These are phyloP conservation scores for Thalassiosira livingstoniorum DNA, from an alignment of 352 stramenopile species.

Conservation along the genomic window DNA sequence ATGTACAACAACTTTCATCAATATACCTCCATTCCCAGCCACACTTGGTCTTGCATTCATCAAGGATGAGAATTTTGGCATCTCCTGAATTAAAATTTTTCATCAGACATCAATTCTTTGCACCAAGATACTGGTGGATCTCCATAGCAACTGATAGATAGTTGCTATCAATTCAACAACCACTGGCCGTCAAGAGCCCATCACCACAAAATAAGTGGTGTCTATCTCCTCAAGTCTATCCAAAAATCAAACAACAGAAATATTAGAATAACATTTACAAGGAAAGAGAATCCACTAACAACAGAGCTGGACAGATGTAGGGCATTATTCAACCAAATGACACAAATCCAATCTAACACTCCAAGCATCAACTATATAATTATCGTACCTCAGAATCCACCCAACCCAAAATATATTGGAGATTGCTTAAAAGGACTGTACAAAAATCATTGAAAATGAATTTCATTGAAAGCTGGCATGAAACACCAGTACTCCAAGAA, in stretches of 20 bases:
- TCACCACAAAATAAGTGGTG: constrained; percentile 5
- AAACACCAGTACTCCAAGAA: constrained; percentile 41
- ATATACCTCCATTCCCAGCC: not conserved
- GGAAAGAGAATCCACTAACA: constrained; percentile 3
- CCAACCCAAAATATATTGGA: not conserved
- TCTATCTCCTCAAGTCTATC: constrained; percentile 9
- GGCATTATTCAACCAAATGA: constrained; percentile 6
- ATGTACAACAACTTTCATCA: constrained; percentile 2
- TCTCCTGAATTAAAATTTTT: constrained; percentile 19
- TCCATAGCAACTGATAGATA: constrained; percentile 28
- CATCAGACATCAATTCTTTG: constrained; percentile 5
- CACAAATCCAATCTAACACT: not conserved
- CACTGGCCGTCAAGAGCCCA: constrained; percentile 27
- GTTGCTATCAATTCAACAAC: constrained; percentile 30
- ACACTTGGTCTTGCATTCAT: constrained; percentile 15
- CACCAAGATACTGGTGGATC: constrained; percentile 14
- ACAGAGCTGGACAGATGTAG: constrained; percentile 4
- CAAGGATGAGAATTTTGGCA: constrained; percentile 15
- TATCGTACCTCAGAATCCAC: not conserved
- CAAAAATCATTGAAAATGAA: constrained; percentile 15
- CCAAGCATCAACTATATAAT: too few relatives aligned
- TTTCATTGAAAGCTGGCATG: constrained; percentile 1
- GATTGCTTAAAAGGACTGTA: constrained; percentile 19
- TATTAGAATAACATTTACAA: constrained; percentile 19
- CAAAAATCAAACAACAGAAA: not conserved